Conservation (phyloP, 805 yeast genomes). For the Candida ponderosae region DNA sequence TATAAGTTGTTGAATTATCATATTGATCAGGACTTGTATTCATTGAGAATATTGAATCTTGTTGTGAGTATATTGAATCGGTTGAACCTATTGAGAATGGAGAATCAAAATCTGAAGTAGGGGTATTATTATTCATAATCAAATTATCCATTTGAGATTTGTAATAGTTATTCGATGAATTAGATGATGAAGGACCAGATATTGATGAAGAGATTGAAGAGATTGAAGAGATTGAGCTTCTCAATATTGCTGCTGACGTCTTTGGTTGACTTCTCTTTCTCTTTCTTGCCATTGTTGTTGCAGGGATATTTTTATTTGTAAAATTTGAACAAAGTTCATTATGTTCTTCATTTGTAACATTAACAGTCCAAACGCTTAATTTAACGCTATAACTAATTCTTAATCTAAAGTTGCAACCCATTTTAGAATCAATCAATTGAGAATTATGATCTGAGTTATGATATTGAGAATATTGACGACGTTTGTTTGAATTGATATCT, state of each 20-base stretch:
- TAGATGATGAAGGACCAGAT: not conserved
- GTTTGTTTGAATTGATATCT: too few relatives aligned
- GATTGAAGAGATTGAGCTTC: too few relatives aligned
- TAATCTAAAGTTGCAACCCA: constrained; percentile 19
- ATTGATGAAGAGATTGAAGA: not conserved
- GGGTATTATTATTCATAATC: not conserved
- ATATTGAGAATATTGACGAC: too few relatives aligned
- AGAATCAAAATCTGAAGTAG: not conserved
- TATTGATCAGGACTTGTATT: too few relatives aligned
- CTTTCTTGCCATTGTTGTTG: not conserved
- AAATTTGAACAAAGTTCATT: constrained; percentile 16
- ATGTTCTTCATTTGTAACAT: constrained; percentile 18
- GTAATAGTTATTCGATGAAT: too few relatives aligned
- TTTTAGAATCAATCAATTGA: not conserved
- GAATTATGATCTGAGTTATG: too few relatives aligned
- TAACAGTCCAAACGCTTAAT: constrained; percentile 16
- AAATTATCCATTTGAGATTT: not conserved
- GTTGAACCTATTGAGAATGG: not conserved
- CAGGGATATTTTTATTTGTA: not conserved
- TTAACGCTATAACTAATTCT: constrained; percentile 21
- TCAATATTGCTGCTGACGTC: too few relatives aligned
- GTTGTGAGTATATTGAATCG: not conserved
- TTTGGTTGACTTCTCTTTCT: too few relatives aligned
- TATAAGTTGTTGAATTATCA: too few relatives aligned
- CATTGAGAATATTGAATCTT: too few relatives aligned